Conservation (phyloP, 208 protist genomes). For the Endotrypanum monterogeii region DNA sequence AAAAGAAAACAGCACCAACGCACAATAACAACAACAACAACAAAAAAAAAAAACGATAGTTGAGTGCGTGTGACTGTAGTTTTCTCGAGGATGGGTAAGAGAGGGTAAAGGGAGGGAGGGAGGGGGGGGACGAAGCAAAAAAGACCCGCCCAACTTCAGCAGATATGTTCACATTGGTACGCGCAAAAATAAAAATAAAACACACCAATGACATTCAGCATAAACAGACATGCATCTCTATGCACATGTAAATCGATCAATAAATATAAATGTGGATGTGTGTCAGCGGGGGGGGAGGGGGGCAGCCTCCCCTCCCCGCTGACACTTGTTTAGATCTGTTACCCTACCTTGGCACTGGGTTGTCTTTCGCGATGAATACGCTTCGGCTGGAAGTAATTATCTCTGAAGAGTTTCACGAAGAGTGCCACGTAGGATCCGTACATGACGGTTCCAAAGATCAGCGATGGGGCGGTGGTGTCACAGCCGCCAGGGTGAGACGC, state of each 20-base stretch:
- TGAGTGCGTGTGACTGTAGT: too few species aligned
- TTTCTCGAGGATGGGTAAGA: neutral
- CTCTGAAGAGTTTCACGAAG: slow-evolving; percentile 80
- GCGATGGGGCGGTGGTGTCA: slow-evolving; percentile 31
- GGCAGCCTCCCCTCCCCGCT: neutral
- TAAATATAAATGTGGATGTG: too few species aligned
- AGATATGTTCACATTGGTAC: neutral
- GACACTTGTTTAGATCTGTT: neutral
- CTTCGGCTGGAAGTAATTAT: slow-evolving; percentile 39
- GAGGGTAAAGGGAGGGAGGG: neutral
- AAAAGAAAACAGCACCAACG: neutral
- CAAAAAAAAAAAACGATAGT: neutral
- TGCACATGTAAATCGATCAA: too few species aligned
- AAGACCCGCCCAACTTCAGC: neutral
- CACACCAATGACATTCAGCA: too few species aligned
- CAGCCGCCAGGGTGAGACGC: slow-evolving; percentile 43
- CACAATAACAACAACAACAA: neutral
- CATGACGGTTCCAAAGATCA: slow-evolving; percentile 80
- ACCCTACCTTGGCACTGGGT: neutral
- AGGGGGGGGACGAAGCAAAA: neutral
- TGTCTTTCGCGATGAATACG: slow-evolving; percentile 10
- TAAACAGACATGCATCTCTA: too few species aligned
- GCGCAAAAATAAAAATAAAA: too few species aligned
- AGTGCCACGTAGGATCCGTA: slow-evolving; percentile 90
- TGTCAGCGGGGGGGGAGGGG: too few species aligned